Evolutionary conservation across 2,329 filamentous ascomycete species (phyloP), one percentile per base, ranked within the genome.

Genomic region (Cladobotryum protrusum): DNA sequence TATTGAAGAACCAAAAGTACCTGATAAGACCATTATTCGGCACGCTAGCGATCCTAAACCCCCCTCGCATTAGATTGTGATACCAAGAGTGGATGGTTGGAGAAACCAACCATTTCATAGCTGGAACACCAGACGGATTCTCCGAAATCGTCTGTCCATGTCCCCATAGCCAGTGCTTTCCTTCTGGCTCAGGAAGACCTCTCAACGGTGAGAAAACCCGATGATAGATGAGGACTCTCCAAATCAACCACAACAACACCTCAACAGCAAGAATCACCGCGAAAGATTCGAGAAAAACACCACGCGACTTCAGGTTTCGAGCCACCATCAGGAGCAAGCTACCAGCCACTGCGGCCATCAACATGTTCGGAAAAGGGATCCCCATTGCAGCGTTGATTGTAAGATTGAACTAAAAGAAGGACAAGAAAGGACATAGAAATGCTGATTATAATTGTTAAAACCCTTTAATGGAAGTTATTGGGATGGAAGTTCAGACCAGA

Each of bases 1-100:
- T 61, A 60, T 87, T 87, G 52, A 83, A 74, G 9, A 82, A 60
- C 19, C 35, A 37, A 14, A 37, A 8, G 35, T 37, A 37, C 35
- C 35, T 37, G 35, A 37, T 37, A 2, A 37, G 35, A 37, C 35
- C 35, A 12, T 37, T 37, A 15, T 37, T 37, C 2, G 35, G 35
- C 13, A 37, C 15, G 5, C 13, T 37, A 13, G 4, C 35, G 13
- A 37, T 37, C 35, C 35, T 37, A 37, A 9, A 14, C 35, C 35
- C 35, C 33, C 35, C 13, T 37, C 35, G 5, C 15, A 12, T 37
- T 15, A 37, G 35, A 14, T 15, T 14, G 13, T 37, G 7, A 37
- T 37, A 15, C 35, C 35, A 37, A 37, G 15, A 37, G 35, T 5
- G 35, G 35, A 37, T 5, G 35, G 5, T 4, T 9, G 15, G 15